A percentile compares a stretch with the other conserved stretches of the same genome.
Evolutionary conservation across 2,329 filamentous ascomycete species (phyloP).

Genomic region (Arthrobotrys megalospora): DNA sequence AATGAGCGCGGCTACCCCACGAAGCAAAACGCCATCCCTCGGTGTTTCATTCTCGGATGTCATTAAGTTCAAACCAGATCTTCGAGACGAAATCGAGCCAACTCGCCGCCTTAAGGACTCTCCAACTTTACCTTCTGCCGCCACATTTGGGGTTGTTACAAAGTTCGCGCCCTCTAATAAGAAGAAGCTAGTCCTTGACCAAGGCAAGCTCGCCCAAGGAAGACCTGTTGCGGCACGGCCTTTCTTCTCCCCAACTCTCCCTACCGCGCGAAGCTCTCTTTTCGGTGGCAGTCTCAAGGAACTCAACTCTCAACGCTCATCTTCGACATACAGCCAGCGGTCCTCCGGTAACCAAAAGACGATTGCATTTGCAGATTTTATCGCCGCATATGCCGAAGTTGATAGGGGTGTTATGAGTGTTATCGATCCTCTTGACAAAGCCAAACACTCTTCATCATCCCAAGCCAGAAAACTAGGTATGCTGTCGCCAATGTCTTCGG

Average conservation of each 20-base stretch:
- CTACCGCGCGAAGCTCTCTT: slow-evolving; percentile 51
- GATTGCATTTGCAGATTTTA: slow-evolving; percentile 58
- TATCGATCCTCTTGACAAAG: slow-evolving; percentile 62
- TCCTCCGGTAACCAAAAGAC: slow-evolving; percentile 60
- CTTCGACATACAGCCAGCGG: slow-evolving; percentile 57
- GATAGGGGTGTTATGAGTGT: slow-evolving; percentile 55
- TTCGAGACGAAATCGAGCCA: slow-evolving; percentile 50
- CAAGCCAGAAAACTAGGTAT: slow-evolving; percentile 56
- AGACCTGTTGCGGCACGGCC: slow-evolving; percentile 51
- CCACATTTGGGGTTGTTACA: slow-evolving; percentile 51
- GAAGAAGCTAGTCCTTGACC: slow-evolving; percentile 56
- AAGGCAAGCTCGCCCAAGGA: slow-evolving; percentile 43
- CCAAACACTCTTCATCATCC: slow-evolving; percentile 59
- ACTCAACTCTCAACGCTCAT: slow-evolving; percentile 51
- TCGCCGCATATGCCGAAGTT: slow-evolving; percentile 53
- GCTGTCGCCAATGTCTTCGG: slow-evolving; percentile 54
- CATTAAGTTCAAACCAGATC: slow-evolving; percentile 43
- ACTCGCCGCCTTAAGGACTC: slow-evolving; percentile 50
- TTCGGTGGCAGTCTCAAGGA: slow-evolving; percentile 49
- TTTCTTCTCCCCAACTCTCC: slow-evolving; percentile 54
- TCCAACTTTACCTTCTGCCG: slow-evolving; percentile 52
- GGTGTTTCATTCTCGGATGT: slow-evolving; percentile 35
- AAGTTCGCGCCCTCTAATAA: slow-evolving; percentile 55
- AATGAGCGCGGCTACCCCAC: slow-evolving; percentile 54
- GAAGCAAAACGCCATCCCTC: slow-evolving; percentile 41